phyloP scores from a whole-genome alignment of 345 rosid genomes.

The Excoecaria agallocha region DNA sequence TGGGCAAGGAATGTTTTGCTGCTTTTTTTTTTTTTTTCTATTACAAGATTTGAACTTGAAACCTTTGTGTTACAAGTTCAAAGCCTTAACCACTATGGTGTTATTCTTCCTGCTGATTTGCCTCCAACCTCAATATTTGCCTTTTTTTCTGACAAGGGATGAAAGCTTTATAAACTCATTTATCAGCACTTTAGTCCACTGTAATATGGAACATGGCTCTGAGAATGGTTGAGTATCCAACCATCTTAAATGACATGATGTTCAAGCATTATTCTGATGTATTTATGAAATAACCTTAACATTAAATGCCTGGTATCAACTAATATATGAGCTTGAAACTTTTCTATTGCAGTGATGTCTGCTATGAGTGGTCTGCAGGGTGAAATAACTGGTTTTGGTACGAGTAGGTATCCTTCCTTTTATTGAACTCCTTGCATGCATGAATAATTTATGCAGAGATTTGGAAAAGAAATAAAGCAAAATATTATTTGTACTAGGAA shows the following conservation, averaged over 20 bases:
- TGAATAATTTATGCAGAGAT: slow-evolving; percentile 1
- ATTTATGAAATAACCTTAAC: background rate
- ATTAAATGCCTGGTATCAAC: background rate
- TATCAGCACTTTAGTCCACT: background rate
- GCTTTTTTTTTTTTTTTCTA: background rate
- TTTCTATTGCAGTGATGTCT: slow-evolving; percentile 75
- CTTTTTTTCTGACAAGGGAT: background rate
- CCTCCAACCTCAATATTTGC: background rate
- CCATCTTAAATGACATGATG: slow-evolving; percentile 11
- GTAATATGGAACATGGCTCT: background rate
- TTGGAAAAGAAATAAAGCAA: slow-evolving; percentile 6
- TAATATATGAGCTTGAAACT: slow-evolving; percentile 10
- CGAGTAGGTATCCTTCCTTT: slow-evolving; percentile 51
- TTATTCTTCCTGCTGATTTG: background rate
- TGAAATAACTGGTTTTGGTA: slow-evolving; percentile 64
- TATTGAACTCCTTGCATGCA: slow-evolving; percentile 6
- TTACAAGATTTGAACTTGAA: background rate
- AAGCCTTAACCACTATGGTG: background rate
- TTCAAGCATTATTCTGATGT: background rate
- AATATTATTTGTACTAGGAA: background rate
- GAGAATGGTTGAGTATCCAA: background rate
- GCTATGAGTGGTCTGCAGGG: slow-evolving; percentile 96
- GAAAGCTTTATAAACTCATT: background rate
- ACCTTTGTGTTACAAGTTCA: background rate
- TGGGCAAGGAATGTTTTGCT: background rate